Evolutionary conservation across 768 basidiomycete genomes (phyloP), one percentile per base, ranked within the genome.

Genomic region (Dacryopinax primogenitus): DNA sequence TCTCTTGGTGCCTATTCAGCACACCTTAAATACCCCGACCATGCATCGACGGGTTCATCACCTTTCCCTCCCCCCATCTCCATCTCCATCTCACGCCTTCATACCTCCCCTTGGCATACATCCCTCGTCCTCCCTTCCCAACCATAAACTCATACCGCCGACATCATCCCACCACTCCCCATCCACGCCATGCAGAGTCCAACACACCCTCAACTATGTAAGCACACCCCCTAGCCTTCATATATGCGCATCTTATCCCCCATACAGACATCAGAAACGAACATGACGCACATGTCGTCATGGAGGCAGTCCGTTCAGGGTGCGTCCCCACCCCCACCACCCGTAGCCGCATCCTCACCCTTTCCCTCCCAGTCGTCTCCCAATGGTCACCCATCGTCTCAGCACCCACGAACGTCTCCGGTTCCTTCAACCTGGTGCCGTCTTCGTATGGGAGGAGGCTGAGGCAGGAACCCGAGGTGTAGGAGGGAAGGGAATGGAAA

Each of bases 361-460:
- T 15, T 30, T 16, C 41, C 33, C 44, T 45, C 30, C 35, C 62
- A 83, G 83, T 67, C 77, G 86, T 39, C 77, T 90, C 34, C 88
- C 88, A 3, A 77, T 90, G 63, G 83, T 89, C 67, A 85, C 81
- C 66, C 82, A 86, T 21, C 82, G 88, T 12, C 77, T 90, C 18
- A 81, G 84, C 13, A 78, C 84, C 1, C 82, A 76, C 66, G 88
- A 90, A 72, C 78, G 88, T 45, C 86, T 58, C 3, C 51, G 87
- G 35, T 82, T 84, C 44, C 77, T 90, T 2, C 72, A 73, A 37
- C 86, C 87, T 62, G 88, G 88, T 1, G 86, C 89, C 67, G 82
- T 90, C 41, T 90, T 88, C 69, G 88, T 90, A 39, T 90, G 88
- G 88, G 88, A 90, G 70, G 88, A 90, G 73, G 86, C 87, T 3